A percentile compares a stretch with the other conserved stretches of the same genome.
Evolutionary conservation across 148 eudicot species (phyloP).

Genomic region (Fagopyrum homotropicum): DNA sequence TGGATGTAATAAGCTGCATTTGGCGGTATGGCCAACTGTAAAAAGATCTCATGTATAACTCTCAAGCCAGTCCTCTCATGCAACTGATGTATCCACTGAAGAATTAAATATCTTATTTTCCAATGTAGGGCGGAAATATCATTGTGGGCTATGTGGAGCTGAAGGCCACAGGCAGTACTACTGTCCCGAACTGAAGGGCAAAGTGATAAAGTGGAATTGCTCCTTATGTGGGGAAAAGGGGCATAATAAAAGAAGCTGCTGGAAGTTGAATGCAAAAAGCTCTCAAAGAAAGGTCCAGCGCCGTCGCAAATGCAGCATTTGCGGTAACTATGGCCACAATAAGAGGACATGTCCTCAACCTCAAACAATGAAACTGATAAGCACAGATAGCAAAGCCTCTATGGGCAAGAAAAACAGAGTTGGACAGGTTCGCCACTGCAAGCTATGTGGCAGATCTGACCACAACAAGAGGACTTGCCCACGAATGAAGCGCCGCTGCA

Average conservation of each 20-base stretch:
- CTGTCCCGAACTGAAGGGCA: slow-evolving; percentile 54
- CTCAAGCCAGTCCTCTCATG: background rate
- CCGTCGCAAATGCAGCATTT: slow-evolving; percentile 39
- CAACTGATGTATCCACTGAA: background rate
- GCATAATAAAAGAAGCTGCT: slow-evolving; percentile 74
- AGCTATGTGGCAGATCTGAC: slow-evolving; percentile 17
- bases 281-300: slow-evolving; percentile 20
- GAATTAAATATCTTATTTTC: background rate
- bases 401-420: background rate
- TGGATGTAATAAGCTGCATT: background rate
- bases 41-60: background rate
- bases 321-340: slow-evolving; percentile 60
- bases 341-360: slow-evolving; percentile 49
- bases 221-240: slow-evolving; percentile 66
- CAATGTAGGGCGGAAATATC: slow-evolving; percentile 50
- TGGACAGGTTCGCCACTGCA: slow-evolving; percentile 16
- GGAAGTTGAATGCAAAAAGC: slow-evolving; percentile 22
- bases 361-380: background rate
- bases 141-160: slow-evolving; percentile 74
- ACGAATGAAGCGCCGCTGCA: slow-evolving; percentile 28
- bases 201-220: slow-evolving; percentile 50
- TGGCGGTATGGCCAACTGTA: background rate
- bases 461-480: slow-evolving; percentile 22
- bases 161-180: slow-evolving; percentile 81
- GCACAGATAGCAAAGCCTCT: background rate